phyloP scores from a whole-genome alignment of 1,284 basidiomycete genomes.

The Flammula alnicola region DNA sequence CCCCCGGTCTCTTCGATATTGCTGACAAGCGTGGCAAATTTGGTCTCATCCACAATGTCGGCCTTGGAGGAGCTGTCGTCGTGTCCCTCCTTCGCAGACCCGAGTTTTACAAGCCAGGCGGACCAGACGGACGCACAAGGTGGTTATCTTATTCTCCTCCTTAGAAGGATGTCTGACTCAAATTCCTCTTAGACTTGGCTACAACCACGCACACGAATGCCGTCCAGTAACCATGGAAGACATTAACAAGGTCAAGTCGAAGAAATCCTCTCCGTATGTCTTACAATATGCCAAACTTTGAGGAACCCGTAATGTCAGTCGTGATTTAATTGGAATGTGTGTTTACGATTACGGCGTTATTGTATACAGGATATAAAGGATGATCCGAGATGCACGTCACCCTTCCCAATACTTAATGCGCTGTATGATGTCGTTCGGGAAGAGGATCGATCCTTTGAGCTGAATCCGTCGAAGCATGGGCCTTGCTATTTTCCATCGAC shows the following conservation, averaged over 20 bases:
- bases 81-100: conserved; percentile 75
- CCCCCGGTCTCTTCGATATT: conserved; percentile 66
- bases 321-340: conserved; percentile 1
- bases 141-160: conserved; percentile 29
- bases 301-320: conserved; percentile 2
- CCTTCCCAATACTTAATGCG: no score
- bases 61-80: conserved; percentile 81
- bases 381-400: no score
- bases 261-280: conserved; percentile 54
- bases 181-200: conserved; percentile 62
- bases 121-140: conserved; percentile 70
- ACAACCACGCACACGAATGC: conserved; percentile 78
- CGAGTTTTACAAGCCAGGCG: conserved; percentile 68
- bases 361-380: no score
- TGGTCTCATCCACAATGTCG: conserved; percentile 85
- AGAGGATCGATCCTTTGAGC: no score
- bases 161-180: conserved; percentile 6
- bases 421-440: no score
- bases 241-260: conserved; percentile 77
- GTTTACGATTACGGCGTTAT: background rate
- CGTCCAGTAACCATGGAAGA: conserved; percentile 63
- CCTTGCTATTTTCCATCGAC: no score
- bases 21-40: conserved; percentile 74
- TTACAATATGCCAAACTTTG: conserved; percentile 50
- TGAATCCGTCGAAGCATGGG: no score